Evolutionary conservation across 306 rosid genomes (phyloP), one percentile per base, ranked within the genome.

Genomic region (Acacia confusa): DNA sequence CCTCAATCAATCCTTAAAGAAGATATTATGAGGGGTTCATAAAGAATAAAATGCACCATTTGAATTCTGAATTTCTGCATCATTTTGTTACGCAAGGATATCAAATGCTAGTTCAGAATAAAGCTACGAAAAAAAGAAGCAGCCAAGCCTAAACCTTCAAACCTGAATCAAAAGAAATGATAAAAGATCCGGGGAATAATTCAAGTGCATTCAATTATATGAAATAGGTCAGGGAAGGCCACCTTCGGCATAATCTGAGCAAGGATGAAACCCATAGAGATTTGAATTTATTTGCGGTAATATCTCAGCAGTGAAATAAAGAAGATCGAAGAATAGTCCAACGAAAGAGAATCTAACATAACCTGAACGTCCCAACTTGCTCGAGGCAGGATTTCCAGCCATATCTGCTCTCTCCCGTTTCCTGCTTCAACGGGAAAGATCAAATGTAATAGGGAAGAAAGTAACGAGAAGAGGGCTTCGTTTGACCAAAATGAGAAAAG

Each of bases 301-400:
- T 6, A 55, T 55, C 24, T 69, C 22, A 53, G 15, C 5, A 43
- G 30, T 71, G 47, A 70, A 57, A 70, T 43, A 41, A 41, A 16
- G 57, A 79, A 7, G 32, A 58, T 24, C 10, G 1, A 27, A 3
- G 58, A 41, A 48, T 15, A 30, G 10, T 74, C 57, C 70, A 53
- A 8, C n/a, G n/a, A 60, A 76, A 67, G 36, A 44, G 55, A 70
- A 83, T 34, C 10, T 55, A 36, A 55, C 20, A 60, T 57, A 79
- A 88, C 92, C 92, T 87, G 92, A 43, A 81, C 13, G 68, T 50
- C 81, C 40, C 61, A 85, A 82, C 34, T 82, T 78, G 44, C 43
- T 79, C 75, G 91, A 75, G 72, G 75, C 55, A n/a, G 87, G 83
- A 83, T 90, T 84, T 34, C 9, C 83, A 70, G 80, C 41, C 94